phyloP scores from a whole-genome alignment of 2,329 filamentous ascomycete species.

The Tolypocladium guangdongense region DNA sequence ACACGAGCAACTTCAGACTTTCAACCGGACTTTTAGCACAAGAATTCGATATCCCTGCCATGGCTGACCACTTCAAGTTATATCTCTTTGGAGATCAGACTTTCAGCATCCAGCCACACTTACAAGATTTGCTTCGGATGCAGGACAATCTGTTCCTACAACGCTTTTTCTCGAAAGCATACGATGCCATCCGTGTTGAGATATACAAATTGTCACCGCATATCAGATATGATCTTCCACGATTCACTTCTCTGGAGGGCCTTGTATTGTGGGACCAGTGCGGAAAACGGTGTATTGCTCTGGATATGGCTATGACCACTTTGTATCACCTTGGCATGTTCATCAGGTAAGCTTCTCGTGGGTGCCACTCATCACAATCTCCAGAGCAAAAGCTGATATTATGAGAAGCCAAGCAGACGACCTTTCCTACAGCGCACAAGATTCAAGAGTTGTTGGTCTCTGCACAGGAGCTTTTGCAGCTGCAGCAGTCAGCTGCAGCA shows the following conservation, averaged over 20 bases:
- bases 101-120: not conserved
- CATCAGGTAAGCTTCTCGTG: constrained; percentile 1
- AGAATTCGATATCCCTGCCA: not conserved
- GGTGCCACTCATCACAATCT: not conserved
- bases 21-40: not conserved
- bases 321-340: constrained; percentile 3
- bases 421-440: not conserved
- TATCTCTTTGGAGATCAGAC: constrained; percentile 6
- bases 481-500: constrained; percentile 2
- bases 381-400: not conserved
- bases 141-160: constrained; percentile 1
- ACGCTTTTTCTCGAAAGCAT: constrained; percentile 3
- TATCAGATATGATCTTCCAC: constrained; percentile 1
- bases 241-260: constrained; percentile 3
- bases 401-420: not conserved
- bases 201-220: constrained; percentile 2
- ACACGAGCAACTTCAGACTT: not conserved
- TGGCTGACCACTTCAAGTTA: constrained; percentile 1
- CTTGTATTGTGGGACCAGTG: constrained; percentile 2
- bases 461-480: constrained; percentile 3
- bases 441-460: not conserved
- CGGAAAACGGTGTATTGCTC: not conserved
- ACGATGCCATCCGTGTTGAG: constrained; percentile 1
- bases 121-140: not conserved
- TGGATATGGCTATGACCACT: constrained; percentile 4